Evolutionary conservation across 345 rosid species (phyloP), one percentile per base, ranked within the genome.

Genomic region (Eucalyptus regnans): DNA sequence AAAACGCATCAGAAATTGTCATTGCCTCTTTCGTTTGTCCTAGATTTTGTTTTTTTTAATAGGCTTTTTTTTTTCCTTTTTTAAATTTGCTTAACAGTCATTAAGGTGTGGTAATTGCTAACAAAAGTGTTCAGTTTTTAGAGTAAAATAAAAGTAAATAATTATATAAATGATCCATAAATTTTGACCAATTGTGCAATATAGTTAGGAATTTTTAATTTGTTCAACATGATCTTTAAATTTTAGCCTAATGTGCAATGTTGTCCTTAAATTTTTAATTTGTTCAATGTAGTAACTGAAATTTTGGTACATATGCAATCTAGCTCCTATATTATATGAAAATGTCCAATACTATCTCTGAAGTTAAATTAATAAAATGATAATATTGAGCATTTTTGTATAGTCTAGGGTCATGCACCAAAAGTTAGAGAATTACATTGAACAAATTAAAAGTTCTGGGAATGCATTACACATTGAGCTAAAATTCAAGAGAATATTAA

Each of bases 301-400:
- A 23, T 56, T 56, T 56, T 56, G 29, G 62, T 56, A 56, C 29
- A 56, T 56, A 23, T 56, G 12, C 6, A 56, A 56, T 56, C 62
- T 56, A 56, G 5, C 8, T 20, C 12, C 27, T 56, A 56, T 4
- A 56, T 56, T 56, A 56, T 23, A 56, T 56, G 27, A 56, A 56
- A 56, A 56, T 56, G 1, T 56, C 5, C 0, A 56, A 56, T 56
- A 22, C 4, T 56, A 0, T 23, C 1, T 23, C 1, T 56, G 0
- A 56, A 56, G 12, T 56, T 23, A 1, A 56, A 56, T 56, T 56
- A 56, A 23, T 56, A 23, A 56, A 56, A 56, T 9, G 12, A 23
- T 22, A 56, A 56, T 52, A 18, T 23, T 56, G 6, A 56, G 29
- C 3, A 2, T 56, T 56, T 56, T 56, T 9, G 1, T 23, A 56